These are phyloP conservation scores for Saturnispora ahearnii DNA, from an alignment of 805 yeast species.

Conservation along the genomic window DNA sequence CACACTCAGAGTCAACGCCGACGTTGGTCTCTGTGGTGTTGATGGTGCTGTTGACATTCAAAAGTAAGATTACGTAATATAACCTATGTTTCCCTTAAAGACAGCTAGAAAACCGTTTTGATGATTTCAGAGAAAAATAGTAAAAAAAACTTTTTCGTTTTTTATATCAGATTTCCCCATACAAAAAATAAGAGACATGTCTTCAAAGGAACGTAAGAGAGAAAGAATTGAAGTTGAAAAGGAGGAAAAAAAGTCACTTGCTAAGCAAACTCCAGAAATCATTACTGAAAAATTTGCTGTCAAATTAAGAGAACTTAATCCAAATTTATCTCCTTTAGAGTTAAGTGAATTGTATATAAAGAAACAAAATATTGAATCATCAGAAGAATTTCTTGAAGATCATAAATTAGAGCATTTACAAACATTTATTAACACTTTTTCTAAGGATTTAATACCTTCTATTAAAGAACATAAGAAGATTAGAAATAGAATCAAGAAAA, in stretches of 20 bases:
- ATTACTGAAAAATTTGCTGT: slow-evolving; percentile 63
- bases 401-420: slow-evolving; percentile 50
- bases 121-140: neutral
- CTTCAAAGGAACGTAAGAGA: slow-evolving; percentile 55
- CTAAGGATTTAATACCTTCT: slow-evolving; percentile 37
- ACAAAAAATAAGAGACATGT: slow-evolving; percentile 23
- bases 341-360: slow-evolving; percentile 52
- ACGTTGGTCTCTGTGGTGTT: slow-evolving; percentile 21
- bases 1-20: slow-evolving; percentile 26
- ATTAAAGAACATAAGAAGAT: slow-evolving; percentile 20
- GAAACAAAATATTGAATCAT: slow-evolving; percentile 49
- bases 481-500: slow-evolving; percentile 24
- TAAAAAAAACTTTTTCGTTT: neutral
- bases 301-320: slow-evolving; percentile 48
- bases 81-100: too few relatives aligned
- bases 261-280: slow-evolving; percentile 46
- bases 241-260: slow-evolving; percentile 45
- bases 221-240: slow-evolving; percentile 59
- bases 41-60: slow-evolving; percentile 6
- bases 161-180: neutral
- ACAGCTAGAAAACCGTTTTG: neutral
- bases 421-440: slow-evolving; percentile 43
- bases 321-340: slow-evolving; percentile 68
- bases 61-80: slow-evolving; percentile 1
- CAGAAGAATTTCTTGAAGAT: slow-evolving; percentile 45